Evolutionary conservation across 495 filamentous ascomycete species (phyloP).

Genomic region (Annulohypoxylon maeteangense): DNA sequence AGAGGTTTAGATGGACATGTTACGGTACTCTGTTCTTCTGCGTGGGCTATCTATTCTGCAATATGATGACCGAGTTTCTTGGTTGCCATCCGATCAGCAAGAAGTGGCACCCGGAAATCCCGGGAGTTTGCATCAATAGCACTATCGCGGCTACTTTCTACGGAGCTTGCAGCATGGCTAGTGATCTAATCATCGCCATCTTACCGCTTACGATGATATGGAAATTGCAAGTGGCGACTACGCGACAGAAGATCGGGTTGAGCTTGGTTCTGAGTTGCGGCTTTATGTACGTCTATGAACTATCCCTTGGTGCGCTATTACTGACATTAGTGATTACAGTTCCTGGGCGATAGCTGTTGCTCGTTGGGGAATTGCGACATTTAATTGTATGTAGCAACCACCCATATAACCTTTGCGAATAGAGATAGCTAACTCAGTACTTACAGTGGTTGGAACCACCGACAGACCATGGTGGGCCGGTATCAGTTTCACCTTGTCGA

Average conservation of each 20-base stretch:
- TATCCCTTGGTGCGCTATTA: background rate
- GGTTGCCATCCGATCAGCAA: conserved; percentile 52
- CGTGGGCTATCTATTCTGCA: conserved; percentile 50
- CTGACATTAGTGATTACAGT: conserved; percentile 28
- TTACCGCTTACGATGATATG: conserved; percentile 44
- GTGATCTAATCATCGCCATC: conserved; percentile 42
- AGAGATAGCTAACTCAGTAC: conserved; percentile 4
- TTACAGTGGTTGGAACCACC: conserved; percentile 23
- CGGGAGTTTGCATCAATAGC: conserved; percentile 50
- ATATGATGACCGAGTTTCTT: conserved; percentile 51
- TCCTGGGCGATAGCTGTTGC: conserved; percentile 49
- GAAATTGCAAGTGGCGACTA: conserved; percentile 30
- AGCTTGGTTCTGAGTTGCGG: conserved; percentile 39
- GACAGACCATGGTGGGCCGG: conserved; percentile 45
- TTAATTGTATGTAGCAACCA: conserved; percentile 32
- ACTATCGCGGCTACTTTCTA: conserved; percentile 34
- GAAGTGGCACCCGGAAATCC: conserved; percentile 46
- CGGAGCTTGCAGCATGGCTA: conserved; percentile 36
- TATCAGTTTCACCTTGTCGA: conserved; percentile 44
- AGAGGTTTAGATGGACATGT: conserved; percentile 48
- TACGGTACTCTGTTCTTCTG: conserved; percentile 52
- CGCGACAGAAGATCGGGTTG: conserved; percentile 34
- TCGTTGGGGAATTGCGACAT: conserved; percentile 45
- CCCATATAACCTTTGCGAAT: background rate
- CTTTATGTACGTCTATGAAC: conserved; percentile 33